Percentiles rank a stretch among this genome's conserved stretches.
phyloP scores from a whole-genome alignment of 331 rosid genomes.

The Prunus yedoensis region DNA sequence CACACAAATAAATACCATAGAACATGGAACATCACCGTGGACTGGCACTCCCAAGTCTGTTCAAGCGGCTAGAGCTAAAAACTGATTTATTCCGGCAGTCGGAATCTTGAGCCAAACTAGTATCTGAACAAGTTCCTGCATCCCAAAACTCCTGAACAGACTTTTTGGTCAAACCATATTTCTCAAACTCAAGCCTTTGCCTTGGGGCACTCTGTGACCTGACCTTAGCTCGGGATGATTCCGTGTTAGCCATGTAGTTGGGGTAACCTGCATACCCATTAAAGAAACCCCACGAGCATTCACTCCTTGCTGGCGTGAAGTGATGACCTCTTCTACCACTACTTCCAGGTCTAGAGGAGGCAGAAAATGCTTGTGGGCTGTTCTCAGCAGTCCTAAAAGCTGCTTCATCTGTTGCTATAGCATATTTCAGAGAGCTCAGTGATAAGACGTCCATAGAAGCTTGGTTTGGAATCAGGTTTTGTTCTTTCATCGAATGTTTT shows the following conservation, averaged over 20 bases:
- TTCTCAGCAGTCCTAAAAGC: constrained; percentile 45
- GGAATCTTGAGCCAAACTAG: constrained; percentile 28
- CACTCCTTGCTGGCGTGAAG: constrained; percentile 77
- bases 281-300: constrained; percentile 65
- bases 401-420: constrained; percentile 51
- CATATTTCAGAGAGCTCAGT: constrained; percentile 33
- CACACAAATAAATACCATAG: not conserved
- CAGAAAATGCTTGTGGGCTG: constrained; percentile 67
- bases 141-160: constrained; percentile 48
- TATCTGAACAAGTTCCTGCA: constrained; percentile 46
- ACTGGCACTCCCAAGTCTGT: constrained; percentile 47
- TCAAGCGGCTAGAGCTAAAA: constrained; percentile 38
- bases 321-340: constrained; percentile 55
- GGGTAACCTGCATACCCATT: constrained; percentile 60
- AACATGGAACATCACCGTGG: constrained; percentile 42
- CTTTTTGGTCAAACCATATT: constrained; percentile 41
- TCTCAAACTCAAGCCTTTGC: constrained; percentile 82
- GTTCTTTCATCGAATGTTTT: constrained; percentile 42
- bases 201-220: constrained; percentile 93
- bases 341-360: constrained; percentile 63
- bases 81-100: constrained; percentile 39
- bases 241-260: constrained; percentile 87
- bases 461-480: constrained; percentile 32
- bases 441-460: constrained; percentile 39
- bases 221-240: constrained; percentile 82